Evolutionary conservation across 148 eudicot species (phyloP).

Genomic region (Arbutus unedo): DNA sequence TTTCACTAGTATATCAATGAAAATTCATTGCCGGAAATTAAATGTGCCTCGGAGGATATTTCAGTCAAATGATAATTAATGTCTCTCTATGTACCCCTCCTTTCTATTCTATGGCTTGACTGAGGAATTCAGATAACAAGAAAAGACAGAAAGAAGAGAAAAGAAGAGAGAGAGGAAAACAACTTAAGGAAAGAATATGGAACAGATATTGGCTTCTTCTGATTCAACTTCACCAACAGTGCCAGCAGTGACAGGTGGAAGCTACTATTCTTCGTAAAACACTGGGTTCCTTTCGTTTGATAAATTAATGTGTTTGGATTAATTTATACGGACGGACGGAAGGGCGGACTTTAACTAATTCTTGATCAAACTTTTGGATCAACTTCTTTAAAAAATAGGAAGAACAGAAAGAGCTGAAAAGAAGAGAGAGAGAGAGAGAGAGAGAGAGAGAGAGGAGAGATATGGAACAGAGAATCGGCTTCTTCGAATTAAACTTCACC

Average conservation of each 20-base stretch:
- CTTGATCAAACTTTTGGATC: neutral
- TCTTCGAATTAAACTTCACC: too few relatives aligned
- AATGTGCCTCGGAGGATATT: neutral
- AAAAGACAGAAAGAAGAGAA: neutral
- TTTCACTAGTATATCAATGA: constrained; percentile 6
- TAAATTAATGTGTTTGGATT: too few relatives aligned
- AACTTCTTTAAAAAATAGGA: neutral
- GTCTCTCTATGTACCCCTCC: neutral
- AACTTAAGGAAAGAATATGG: neutral
- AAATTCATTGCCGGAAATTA: neutral
- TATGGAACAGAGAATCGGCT: too few relatives aligned
- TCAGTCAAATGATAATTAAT: neutral
- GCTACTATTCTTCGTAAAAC: neutral
- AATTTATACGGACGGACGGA: too few relatives aligned
- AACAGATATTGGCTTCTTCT: constrained; percentile 20
- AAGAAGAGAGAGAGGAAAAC: neutral
- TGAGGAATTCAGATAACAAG: neutral
- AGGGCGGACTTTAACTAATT: too few relatives aligned
- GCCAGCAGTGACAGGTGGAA: constrained; percentile 23
- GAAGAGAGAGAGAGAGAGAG: too few relatives aligned
- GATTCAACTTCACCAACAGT: constrained; percentile 14
- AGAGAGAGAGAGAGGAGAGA: too few relatives aligned
- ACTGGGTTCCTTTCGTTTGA: neutral
- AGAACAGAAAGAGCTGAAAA: too few relatives aligned
- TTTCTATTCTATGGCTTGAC: neutral